Conservation (phyloP, 2,329 filamentous ascomycete genomes). For the Dactylellina drechsleri region DNA sequence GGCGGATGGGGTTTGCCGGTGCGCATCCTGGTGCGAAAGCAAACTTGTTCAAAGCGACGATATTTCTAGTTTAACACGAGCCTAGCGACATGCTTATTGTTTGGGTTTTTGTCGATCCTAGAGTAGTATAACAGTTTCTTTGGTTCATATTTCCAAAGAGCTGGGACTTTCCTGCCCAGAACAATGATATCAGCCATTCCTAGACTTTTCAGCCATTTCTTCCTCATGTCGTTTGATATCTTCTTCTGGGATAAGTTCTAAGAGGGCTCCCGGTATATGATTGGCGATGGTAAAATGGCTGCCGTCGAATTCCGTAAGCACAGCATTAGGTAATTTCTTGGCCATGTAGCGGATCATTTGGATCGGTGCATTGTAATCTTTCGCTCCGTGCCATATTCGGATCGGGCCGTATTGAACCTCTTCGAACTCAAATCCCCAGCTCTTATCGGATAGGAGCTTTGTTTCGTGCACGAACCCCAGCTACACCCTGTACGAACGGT, state of each 20-base stretch:
- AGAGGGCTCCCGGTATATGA: constrained; percentile 8
- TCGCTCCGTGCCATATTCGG: constrained; percentile 59
- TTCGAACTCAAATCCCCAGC: constrained; percentile 59
- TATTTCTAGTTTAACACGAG: no score
- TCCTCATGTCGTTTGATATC: constrained; percentile 10
- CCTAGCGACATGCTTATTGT: no score
- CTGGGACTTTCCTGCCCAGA: no score
- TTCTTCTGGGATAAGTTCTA: constrained; percentile 22
- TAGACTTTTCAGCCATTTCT: neutral
- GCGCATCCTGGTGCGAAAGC: no score
- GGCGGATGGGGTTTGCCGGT: no score
- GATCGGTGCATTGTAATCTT: constrained; percentile 59
- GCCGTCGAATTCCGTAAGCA: constrained; percentile 60
- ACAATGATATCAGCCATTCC: neutral
- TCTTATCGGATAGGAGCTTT: constrained; percentile 57
- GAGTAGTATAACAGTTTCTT: no score
- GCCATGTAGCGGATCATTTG: constrained; percentile 62
- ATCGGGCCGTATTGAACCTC: constrained; percentile 58
- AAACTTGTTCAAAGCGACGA: no score
- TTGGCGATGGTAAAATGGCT: constrained; percentile 60
- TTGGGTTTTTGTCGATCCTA: no score
- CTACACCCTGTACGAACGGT: constrained; percentile 58
- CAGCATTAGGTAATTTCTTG: constrained; percentile 60
- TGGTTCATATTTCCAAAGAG: no score
- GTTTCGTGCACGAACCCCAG: constrained; percentile 58